Evolutionary conservation across 371 early-diverging fungal genomes (phyloP).

Genomic region (Mortierella sp.): DNA sequence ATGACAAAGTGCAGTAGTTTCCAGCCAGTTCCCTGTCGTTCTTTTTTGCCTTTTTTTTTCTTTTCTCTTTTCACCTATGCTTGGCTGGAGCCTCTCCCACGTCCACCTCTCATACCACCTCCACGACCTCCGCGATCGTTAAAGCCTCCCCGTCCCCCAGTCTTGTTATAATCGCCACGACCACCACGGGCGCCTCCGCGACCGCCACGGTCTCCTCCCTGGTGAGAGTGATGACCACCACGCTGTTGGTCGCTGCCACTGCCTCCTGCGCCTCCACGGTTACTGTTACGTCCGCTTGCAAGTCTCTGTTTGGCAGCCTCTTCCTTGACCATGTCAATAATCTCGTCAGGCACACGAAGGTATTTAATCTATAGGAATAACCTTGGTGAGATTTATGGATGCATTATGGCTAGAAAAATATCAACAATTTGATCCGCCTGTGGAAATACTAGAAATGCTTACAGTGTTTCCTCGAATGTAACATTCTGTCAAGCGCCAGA

Average conservation of each 20-base stretch:
- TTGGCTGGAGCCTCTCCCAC: constrained; percentile 55
- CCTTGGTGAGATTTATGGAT: too few species aligned
- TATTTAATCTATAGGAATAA: constrained; percentile 80
- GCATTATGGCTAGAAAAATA: not conserved
- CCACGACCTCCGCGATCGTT: constrained; percentile 62
- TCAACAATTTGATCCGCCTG: not conserved
- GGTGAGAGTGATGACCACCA: constrained; percentile 44
- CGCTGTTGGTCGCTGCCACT: constrained; percentile 52
- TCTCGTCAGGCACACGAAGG: constrained; percentile 92
- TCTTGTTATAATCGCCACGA: constrained; percentile 61
- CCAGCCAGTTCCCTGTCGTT: not conserved
- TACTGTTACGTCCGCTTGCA: constrained; percentile 57
- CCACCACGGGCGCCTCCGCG: constrained; percentile 72
- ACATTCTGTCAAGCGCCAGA: constrained; percentile 92
- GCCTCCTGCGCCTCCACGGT: constrained; percentile 57
- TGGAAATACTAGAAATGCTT: not conserved
- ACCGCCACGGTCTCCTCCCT: constrained; percentile 59
- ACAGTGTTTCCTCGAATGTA: constrained; percentile 92
- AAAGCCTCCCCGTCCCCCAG: constrained; percentile 58
- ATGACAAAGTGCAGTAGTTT: not conserved
- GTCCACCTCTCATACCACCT: constrained; percentile 59
- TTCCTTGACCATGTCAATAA: constrained; percentile 92
- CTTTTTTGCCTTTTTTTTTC: not conserved
- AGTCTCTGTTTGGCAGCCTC: constrained; percentile 62
- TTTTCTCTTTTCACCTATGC: constrained; percentile 17